Percentiles rank a stretch among this genome's conserved stretches.
These are phyloP conservation scores for Xylaria digitata DNA, from an alignment of 2,329 filamentous ascomycete genomes.

Conservation along the genomic window DNA sequence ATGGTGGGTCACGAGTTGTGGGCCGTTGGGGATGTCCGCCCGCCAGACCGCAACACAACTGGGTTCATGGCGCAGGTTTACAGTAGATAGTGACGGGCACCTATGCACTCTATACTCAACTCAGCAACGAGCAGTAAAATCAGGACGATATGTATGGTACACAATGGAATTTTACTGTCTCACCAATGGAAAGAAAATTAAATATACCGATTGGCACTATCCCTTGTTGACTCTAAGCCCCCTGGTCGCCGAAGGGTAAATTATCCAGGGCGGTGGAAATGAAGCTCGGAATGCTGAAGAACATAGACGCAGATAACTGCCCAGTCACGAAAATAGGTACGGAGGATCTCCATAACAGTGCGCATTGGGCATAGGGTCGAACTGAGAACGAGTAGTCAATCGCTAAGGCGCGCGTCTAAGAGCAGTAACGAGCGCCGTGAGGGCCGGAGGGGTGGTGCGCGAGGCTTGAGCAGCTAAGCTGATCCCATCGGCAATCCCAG, in stretches of 20 bases:
- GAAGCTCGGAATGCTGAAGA: conserved; percentile 30
- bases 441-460: conserved; percentile 3
- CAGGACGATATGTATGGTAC: conserved; percentile 24
- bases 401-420: not conserved
- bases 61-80: conserved; percentile 41
- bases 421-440: not conserved
- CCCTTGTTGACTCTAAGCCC: conserved; percentile 37
- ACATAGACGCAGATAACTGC: conserved; percentile 8
- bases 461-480: conserved; percentile 21
- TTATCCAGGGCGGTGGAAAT: conserved; percentile 20
- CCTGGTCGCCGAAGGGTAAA: conserved; percentile 34
- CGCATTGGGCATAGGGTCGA: not conserved
- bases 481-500: conserved; percentile 6
- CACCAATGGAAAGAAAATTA: conserved; percentile 35
- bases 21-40: conserved; percentile 52
- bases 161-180: conserved; percentile 41
- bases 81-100: conserved; percentile 11
- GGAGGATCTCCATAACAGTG: not conserved
- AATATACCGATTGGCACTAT: conserved; percentile 29
- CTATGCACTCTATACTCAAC: conserved; percentile 34
- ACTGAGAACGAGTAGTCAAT: not conserved
- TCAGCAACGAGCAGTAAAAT: conserved; percentile 34
- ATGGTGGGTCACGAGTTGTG: conserved; percentile 45
- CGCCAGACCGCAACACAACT: conserved; percentile 44
- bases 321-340: conserved; percentile 9